Base-by-base conservation (phyloP, 1,284 basidiomycete genomes). In the Rhodotorula sp. region DNA sequence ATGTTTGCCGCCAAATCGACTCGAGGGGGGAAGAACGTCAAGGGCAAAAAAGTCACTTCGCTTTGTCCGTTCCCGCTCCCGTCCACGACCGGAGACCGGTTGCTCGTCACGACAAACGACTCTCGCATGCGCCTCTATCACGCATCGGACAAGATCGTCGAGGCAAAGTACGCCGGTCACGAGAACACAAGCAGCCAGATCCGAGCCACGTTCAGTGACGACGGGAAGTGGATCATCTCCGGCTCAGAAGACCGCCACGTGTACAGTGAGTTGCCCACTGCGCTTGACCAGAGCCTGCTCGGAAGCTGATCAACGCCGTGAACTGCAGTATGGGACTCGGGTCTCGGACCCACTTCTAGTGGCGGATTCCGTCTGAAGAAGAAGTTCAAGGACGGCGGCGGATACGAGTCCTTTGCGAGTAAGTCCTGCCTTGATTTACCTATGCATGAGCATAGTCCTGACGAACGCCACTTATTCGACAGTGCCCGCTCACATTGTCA, bases 81-180 rank as follows among this genome's bases (percentile, higher is more conserved):
- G 2, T 67, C 67, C 2, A 64, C 54, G 38, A 65, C 57, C 23
- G 72, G 75, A 16, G 80, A 82, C 48, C 76, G 78, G 12, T 72
- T 83, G 38, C 77, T 82, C 28, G 74, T 82, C 61, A 80, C 80
- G 23, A 79, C 78, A 23, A 83, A 83, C 76, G 82, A 82, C 62
- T 81, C 80, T 15, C 76, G 81, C 23, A 71, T 82, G 16, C 74
- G 82, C 1, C 72, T 81, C 49, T 82, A 79, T 72, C 76, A 79
- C n/a, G 69, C 80, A 28, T 64, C 59, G 45, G 77, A 79, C 58
- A 78, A 77, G 43, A 26, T 71, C 67, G 67, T 77, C 54, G 73
- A 78, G 59, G 57, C 66, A 5, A 78, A 75, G 65, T 77, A 77
- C 45, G 68, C 66, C 2, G 77, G 73, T 16, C 78, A 79, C 59